Evolutionary conservation across 192 early-diverging fungal species (phyloP), one percentile per base, ranked within the genome.

Genomic region (Mortierella claussenii): DNA sequence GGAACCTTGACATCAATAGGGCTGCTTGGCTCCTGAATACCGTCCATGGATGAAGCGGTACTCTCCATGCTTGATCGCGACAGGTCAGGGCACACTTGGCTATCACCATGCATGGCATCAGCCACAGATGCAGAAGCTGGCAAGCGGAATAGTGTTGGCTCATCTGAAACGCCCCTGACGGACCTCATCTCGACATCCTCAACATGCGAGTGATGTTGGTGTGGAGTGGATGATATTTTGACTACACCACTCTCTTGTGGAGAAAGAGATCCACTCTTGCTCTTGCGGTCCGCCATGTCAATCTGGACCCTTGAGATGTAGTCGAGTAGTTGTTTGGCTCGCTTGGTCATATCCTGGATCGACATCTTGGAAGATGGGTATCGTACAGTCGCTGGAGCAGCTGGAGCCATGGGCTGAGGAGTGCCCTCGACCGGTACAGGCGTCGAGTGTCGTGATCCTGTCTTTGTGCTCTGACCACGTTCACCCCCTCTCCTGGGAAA

Each of bases 281-380:
- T 61, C 58, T 62, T 76, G 3, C 65, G 64, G 13, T 80, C 69
- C 9, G 79, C 85, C 83, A 82, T 79, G 30, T 79, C 76, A 13
- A 83, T 65, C 49, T 86, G 82, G 23, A 83, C 45, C 8, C 89
- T 69, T 30, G 80, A 82, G 27, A 89, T 83, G 60, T 86, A 90
- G 52, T 91, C 90, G 32, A 86, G 55, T 28, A 91, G 67, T 43
- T 88, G 89, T 66, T 90, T 91, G 6, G 86, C 86, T 17, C 90
- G 82, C 60, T 83, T 87, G 36, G 81, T 86, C 90, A 90, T 91
- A 27, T 91, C 90, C 24, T 70, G 67, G 32, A 91, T 64, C 15
- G 82, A 79, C 66, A 89, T 82, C 40, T 79, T 78, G 3, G 85
- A 42, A 46, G 83, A 70, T 9, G 89, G 89, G 37, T 83, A 80